phyloP scores from a whole-genome alignment of 345 rosid species.

The Capsella bursapastoris region DNA sequence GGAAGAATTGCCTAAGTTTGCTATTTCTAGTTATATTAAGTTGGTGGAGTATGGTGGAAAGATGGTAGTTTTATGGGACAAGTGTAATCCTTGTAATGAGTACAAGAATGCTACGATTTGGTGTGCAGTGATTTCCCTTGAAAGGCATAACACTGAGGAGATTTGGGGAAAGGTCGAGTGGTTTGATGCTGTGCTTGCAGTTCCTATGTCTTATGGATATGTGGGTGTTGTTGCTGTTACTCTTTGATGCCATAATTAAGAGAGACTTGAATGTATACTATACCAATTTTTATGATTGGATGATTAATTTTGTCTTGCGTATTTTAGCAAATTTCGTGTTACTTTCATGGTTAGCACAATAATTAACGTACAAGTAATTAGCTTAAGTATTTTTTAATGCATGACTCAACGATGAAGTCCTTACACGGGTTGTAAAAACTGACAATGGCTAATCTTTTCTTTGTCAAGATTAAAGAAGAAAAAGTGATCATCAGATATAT shows the following conservation, averaged over 20 bases:
- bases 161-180: conserved; percentile 52
- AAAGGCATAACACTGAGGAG: conserved; percentile 45
- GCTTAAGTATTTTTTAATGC: too few relatives aligned
- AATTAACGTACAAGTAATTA: too few relatives aligned
- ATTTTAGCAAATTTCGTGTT: too few relatives aligned
- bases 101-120: conserved; percentile 50
- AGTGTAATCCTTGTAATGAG: conserved; percentile 33
- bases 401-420: too few relatives aligned
- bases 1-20: conserved; percentile 60
- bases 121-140: conserved; percentile 68
- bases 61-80: conserved; percentile 72
- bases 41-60: conserved; percentile 58
- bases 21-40: conserved; percentile 48
- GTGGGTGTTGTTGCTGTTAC: conserved; percentile 55
- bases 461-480: too few relatives aligned
- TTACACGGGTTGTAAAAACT: too few relatives aligned
- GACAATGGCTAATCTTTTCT: too few relatives aligned
- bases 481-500: too few relatives aligned
- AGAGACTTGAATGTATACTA: too few relatives aligned
- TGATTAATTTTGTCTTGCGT: too few relatives aligned
- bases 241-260: not conserved
- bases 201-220: conserved; percentile 50
- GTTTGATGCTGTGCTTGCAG: conserved; percentile 40
- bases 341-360: too few relatives aligned
- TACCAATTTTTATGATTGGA: too few relatives aligned